These are phyloP conservation scores for Exophiala xenobiotica DNA, from an alignment of 2,329 filamentous ascomycete species.

Conservation along the genomic window DNA sequence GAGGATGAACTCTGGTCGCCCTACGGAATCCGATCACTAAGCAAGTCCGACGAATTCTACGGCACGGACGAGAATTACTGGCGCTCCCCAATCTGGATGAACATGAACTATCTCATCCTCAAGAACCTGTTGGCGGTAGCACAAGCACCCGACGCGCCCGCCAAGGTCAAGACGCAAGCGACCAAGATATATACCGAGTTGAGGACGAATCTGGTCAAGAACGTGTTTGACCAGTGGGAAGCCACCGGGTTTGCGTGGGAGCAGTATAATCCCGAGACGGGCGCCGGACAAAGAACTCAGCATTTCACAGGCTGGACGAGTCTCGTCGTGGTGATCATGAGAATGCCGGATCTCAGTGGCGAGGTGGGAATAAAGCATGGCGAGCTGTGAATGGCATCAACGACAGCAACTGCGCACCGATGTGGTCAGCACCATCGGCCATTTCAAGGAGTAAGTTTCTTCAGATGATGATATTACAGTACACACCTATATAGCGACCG, in stretches of 20 bases:
- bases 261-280: conserved; percentile 93
- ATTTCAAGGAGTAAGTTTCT: no score
- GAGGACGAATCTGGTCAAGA: conserved; percentile 81
- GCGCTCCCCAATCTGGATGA: conserved; percentile 92
- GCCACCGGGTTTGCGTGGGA: conserved; percentile 97
- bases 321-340: conserved; percentile 95
- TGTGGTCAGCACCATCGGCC: not conserved
- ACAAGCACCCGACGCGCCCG: conserved; percentile 13
- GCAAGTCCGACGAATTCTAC: conserved; percentile 77
- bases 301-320: conserved; percentile 99
- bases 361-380: conserved; percentile 28
- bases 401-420: not conserved
- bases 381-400: conserved; percentile 11
- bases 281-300: conserved; percentile 89
- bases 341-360: conserved; percentile 70
- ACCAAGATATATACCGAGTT: conserved; percentile 72
- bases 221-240: conserved; percentile 83
- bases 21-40: conserved; percentile 85
- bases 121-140: conserved; percentile 71
- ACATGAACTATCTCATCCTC: conserved; percentile 88
- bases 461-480: no score
- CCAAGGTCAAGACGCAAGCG: conserved; percentile 50
- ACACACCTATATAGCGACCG: no score
- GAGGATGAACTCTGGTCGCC: conserved; percentile 86
- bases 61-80: conserved; percentile 96